Evolutionary conservation across 1,284 basidiomycete species (phyloP).

Genomic region (Leccinum solheimii): DNA sequence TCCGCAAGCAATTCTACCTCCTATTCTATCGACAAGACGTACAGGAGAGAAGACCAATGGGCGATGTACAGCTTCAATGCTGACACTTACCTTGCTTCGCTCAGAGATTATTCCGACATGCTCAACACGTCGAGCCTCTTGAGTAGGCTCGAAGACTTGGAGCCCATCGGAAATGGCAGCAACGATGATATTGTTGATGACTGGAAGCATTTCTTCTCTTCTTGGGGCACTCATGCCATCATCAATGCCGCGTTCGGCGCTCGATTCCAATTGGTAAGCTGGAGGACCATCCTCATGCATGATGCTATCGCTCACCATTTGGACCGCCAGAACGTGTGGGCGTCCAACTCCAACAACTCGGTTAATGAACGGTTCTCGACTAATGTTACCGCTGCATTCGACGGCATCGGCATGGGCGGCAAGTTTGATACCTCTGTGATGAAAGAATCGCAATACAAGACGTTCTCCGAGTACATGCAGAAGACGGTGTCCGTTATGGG

Average conservation of each 20-base stretch:
- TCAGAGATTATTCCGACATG: neutral
- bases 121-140: neutral
- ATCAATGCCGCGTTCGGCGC: neutral
- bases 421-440: neutral
- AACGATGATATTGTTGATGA: neutral
- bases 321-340: neutral
- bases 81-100: neutral
- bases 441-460: neutral
- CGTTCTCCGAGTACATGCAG: neutral
- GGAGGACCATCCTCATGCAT: neutral
- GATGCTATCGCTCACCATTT: neutral
- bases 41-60: neutral
- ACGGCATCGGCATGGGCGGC: neutral
- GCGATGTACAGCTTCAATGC: neutral
- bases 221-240: neutral
- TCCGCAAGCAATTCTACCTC: neutral
- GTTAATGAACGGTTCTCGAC: neutral
- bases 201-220: neutral
- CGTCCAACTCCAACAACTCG: neutral
- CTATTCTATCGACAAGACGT: neutral
- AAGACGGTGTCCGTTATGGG: neutral
- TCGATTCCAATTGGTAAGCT: neutral
- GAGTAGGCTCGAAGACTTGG: neutral
- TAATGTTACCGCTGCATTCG: neutral
- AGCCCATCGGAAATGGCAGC: neutral